Percentiles rank a stretch among this genome's conserved stretches.
phyloP scores from a whole-genome alignment of 768 basidiomycete species.

The Boletus edulis region DNA sequence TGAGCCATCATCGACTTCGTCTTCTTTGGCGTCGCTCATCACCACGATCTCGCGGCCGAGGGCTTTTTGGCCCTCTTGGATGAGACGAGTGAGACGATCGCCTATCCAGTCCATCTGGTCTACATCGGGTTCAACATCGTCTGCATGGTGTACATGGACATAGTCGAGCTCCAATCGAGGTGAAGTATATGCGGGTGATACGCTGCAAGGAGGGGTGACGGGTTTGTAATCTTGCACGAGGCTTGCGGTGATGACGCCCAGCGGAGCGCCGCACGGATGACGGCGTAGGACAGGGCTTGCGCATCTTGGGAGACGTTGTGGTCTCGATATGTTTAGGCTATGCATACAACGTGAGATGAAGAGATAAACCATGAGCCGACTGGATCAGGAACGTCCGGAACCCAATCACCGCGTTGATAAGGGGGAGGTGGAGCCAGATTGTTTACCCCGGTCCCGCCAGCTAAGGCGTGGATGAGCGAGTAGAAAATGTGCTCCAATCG shows the following conservation, averaged over 20 bases:
- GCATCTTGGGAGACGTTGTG: conserved; percentile 38
- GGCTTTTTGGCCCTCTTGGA: conserved; percentile 77
- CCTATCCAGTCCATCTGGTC: conserved; percentile 49
- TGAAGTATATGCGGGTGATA: conserved; percentile 27
- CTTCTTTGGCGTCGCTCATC: conserved; percentile 69
- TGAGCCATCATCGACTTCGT: conserved; percentile 73
- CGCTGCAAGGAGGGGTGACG: conserved; percentile 27
- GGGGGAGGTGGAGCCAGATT: conserved; percentile 61
- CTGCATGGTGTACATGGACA: conserved; percentile 22
- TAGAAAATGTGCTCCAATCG: background rate
- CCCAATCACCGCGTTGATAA: conserved; percentile 62
- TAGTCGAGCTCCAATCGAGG: conserved; percentile 46
- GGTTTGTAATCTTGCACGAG: conserved; percentile 18
- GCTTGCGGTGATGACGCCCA: conserved; percentile 35
- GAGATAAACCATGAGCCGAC: conserved; percentile 15
- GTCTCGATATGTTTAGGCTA: conserved; percentile 32
- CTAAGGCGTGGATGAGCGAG: too few species aligned
- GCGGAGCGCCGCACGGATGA: conserved; percentile 27
- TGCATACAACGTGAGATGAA: conserved; percentile 11
- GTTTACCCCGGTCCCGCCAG: conserved; percentile 63
- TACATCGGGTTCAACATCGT: conserved; percentile 33
- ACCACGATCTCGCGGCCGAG: conserved; percentile 75
- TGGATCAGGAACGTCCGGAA: conserved; percentile 38
- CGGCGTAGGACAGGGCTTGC: conserved; percentile 35
- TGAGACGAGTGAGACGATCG: conserved; percentile 56